Evolutionary conservation across 306 rosid species (phyloP).

Genomic region (Albizia julibrissin): DNA sequence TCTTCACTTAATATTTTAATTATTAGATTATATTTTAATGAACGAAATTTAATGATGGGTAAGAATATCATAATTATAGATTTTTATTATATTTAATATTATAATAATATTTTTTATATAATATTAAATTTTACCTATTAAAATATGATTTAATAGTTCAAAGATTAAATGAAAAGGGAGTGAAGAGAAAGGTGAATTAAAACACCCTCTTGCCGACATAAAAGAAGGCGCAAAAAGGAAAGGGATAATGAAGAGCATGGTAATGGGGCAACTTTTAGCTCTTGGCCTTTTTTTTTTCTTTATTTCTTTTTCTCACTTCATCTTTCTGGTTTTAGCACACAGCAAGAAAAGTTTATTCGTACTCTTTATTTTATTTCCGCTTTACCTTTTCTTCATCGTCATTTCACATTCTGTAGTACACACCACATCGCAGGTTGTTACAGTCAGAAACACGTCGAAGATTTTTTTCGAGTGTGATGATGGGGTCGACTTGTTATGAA

Average conservation of each 20-base stretch:
- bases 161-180: too few relatives aligned
- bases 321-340: background rate
- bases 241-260: background rate
- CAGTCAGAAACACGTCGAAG: background rate
- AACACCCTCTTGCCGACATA: background rate
- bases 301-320: background rate
- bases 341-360: background rate
- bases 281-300: background rate
- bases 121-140: too few relatives aligned
- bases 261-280: background rate
- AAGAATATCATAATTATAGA: too few relatives aligned
- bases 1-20: too few relatives aligned
- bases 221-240: background rate
- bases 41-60: too few relatives aligned
- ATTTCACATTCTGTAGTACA: background rate
- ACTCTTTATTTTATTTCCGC: background rate
- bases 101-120: too few relatives aligned
- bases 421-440: background rate
- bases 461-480: background rate
- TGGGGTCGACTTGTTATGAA: background rate
- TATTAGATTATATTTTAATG: too few relatives aligned
- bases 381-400: background rate
- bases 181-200: too few relatives aligned
- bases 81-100: too few relatives aligned
- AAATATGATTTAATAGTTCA: too few relatives aligned